Conservation (phyloP, 2,329 filamentous ascomycete species). For the Trichoderma sp. region DNA sequence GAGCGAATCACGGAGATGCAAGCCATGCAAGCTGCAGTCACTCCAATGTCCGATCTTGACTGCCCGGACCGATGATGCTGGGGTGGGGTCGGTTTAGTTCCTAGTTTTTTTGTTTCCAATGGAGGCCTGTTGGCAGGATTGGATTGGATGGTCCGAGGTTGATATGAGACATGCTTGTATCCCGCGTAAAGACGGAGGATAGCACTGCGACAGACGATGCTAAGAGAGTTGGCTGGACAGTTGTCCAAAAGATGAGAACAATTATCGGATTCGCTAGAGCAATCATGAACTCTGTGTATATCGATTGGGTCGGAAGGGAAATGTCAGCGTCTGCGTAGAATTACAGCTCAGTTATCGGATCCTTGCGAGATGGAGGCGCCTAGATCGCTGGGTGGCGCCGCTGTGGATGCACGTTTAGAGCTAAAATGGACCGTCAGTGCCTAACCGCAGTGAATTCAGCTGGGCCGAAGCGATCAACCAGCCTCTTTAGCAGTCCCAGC, state of each 20-base stretch:
- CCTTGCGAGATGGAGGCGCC: neutral
- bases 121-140: neutral
- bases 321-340: neutral
- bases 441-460: neutral
- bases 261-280: neutral
- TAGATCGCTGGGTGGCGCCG: neutral
- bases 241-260: neutral
- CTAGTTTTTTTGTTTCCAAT: neutral
- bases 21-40: constrained; percentile 2
- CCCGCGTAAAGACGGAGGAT: neutral
- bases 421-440: constrained; percentile 2
- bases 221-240: neutral
- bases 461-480: neutral
- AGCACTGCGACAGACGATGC: neutral
- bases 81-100: constrained; percentile 1
- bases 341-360: neutral
- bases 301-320: neutral
- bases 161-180: neutral
- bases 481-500: neutral
- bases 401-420: neutral
- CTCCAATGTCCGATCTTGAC: constrained; percentile 23
- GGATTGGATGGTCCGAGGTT: constrained; percentile 2
- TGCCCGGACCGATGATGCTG: constrained; percentile 13
- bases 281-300: too few relatives aligned
- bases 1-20: constrained; percentile 14